phyloP scores from a whole-genome alignment of 1,284 basidiomycete species.

The Cystobasidium sp. region DNA sequence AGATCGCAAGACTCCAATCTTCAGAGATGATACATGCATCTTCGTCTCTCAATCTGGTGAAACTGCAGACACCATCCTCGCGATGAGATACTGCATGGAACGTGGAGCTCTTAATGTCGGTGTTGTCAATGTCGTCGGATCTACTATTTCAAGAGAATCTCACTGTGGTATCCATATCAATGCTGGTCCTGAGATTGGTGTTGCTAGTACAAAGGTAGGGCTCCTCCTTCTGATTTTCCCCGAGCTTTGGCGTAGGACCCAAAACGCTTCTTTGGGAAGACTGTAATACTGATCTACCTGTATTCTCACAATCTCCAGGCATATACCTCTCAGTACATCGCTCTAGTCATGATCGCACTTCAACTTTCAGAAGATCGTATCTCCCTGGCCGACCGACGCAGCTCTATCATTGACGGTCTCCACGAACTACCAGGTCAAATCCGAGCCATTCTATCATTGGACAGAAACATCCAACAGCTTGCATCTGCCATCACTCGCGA shows the following conservation, averaged over 20 bases:
- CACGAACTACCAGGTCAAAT: constrained; percentile 89
- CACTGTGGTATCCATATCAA: constrained; percentile 99
- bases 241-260: not conserved
- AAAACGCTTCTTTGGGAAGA: not conserved
- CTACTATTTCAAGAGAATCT: constrained; percentile 95
- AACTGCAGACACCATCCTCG: constrained; percentile 97
- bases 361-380: constrained; percentile 97
- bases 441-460: constrained; percentile 81
- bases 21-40: constrained; percentile 96
- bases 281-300: not conserved
- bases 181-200: constrained; percentile 98
- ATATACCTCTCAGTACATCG: constrained; percentile 99
- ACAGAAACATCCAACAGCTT: constrained; percentile 78
- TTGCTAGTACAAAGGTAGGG: constrained; percentile 94
- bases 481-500: constrained; percentile 76
- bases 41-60: constrained; percentile 98
- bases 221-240: not conserved
- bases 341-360: constrained; percentile 95
- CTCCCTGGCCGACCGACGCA: constrained; percentile 84
- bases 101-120: constrained; percentile 94
- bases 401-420: constrained; percentile 91
- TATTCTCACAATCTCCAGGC: constrained; percentile 65
- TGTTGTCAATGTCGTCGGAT: constrained; percentile 97
- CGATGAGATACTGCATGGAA: constrained; percentile 94
- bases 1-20: constrained; percentile 98